These are phyloP conservation scores for Chaetomium sp. DNA, from an alignment of 2,329 filamentous ascomycete genomes.

Conservation along the genomic window DNA sequence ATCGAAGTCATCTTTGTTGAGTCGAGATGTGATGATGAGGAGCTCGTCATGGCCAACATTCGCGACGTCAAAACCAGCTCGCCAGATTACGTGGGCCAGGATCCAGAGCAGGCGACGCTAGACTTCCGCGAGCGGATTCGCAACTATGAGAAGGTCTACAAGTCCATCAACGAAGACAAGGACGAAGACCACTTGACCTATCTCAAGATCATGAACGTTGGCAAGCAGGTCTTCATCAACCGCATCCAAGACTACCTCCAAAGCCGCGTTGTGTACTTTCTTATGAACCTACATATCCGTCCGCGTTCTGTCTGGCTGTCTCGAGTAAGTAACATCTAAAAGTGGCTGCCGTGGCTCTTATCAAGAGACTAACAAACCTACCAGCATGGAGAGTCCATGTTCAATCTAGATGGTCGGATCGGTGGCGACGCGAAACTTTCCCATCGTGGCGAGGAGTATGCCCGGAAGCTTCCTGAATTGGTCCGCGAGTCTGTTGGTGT, in stretches of 20 bases:
- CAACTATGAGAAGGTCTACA: slow-evolving; percentile 96
- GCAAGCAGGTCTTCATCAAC: slow-evolving; percentile 96
- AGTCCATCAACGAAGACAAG: slow-evolving; percentile 74
- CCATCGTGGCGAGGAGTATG: slow-evolving; percentile 79
- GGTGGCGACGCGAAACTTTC: slow-evolving; percentile 88
- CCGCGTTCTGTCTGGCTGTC: slow-evolving; percentile 96
- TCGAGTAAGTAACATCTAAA: slow-evolving; percentile 51
- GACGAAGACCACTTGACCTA: slow-evolving; percentile 87
- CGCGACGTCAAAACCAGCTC: slow-evolving; percentile 95
- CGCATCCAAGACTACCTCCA: slow-evolving; percentile 94
- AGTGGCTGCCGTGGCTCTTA: no score
- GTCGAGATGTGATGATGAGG: slow-evolving; percentile 92
- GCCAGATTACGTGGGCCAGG: slow-evolving; percentile 89
- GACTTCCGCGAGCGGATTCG: slow-evolving; percentile 93
- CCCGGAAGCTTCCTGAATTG: slow-evolving; percentile 73
- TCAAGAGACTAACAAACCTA: not conserved
- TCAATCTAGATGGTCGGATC: slow-evolving; percentile 84
- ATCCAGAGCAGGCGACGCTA: slow-evolving; percentile 81
- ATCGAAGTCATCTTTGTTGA: slow-evolving; percentile 95
- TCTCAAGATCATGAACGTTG: slow-evolving; percentile 94
- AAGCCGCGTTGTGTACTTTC: slow-evolving; percentile 92
- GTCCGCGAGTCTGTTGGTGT: slow-evolving; percentile 83
- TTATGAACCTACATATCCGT: slow-evolving; percentile 98
- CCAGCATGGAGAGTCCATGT: slow-evolving; percentile 89
- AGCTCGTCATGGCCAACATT: slow-evolving; percentile 97